Evolutionary conservation across 2,329 filamentous ascomycete species (phyloP), one percentile per base, ranked within the genome.

Genomic region (Chlorencoelia australis): DNA sequence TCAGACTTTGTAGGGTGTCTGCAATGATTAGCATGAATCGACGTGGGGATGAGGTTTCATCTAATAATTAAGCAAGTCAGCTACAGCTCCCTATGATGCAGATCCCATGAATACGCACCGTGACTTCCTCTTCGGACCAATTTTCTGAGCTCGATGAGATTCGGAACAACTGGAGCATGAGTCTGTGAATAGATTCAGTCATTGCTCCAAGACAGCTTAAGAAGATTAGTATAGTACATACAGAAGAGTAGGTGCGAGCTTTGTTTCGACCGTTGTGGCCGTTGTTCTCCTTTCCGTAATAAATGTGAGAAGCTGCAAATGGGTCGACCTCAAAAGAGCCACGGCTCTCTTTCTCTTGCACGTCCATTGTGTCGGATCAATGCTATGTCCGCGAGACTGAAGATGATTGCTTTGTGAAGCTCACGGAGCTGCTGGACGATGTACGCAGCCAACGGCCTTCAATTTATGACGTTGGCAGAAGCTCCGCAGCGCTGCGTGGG

Each of bases 11-110:
- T 39, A 94, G 70, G 1, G 88, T 95, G 15, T 75, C 68, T 32
- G 94, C 82, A 52, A 96, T 88, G 50, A 91, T 75, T 57, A 96
- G 78, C 24, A 94, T 71, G 60, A 94, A 94, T 49, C 80, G 81
- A 43, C 85, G 82, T n/a, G n/a, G n/a, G n/a, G n/a, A n/a, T n/a
- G n/a, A n/a, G n/a, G n/a, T n/a, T n/a, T n/a, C n/a, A n/a, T n/a
- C n/a, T n/a, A n/a, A n/a, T n/a, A n/a, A n/a, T n/a, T n/a, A n/a
- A n/a, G n/a, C n/a, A n/a, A n/a, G n/a, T n/a, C n/a, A n/a, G n/a
- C n/a, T n/a, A n/a, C n/a, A n/a, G n/a, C n/a, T n/a, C n/a, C n/a
- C n/a, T n/a, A n/a, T n/a, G n/a, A n/a, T n/a, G n/a, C n/a, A n/a
- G n/a, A n/a, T n/a, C n/a, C n/a, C n/a, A n/a, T n/a, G n/a, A 18